phyloP scores from a whole-genome alignment of 169 alveolate species.

The Plasmodium knowlesi region DNA sequence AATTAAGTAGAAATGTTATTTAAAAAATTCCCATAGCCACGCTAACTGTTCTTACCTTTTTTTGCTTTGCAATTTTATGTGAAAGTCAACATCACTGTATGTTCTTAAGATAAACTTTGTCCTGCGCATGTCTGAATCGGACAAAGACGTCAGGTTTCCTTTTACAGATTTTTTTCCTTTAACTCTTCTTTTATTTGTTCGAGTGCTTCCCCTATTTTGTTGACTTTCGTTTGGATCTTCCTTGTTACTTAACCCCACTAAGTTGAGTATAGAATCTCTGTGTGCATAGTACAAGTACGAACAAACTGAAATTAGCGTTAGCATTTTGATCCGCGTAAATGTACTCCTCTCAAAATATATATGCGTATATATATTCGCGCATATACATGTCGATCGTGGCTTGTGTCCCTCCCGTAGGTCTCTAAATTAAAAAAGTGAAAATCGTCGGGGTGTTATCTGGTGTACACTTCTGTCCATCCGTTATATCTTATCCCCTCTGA shows the following conservation, averaged over 20 bases:
- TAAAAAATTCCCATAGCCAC: not conserved
- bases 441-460: not conserved
- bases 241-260: slow-evolving; percentile 25
- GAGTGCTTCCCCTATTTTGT: slow-evolving; percentile 6
- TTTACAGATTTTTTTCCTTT: slow-evolving; percentile 17
- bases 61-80: not conserved
- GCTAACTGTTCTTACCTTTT: not conserved
- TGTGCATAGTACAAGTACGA: slow-evolving; percentile 58
- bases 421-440: not conserved
- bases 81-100: slow-evolving; percentile 69
- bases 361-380: not conserved
- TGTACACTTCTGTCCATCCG: not conserved
- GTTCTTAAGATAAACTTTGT: slow-evolving; percentile 65
- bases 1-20: not conserved
- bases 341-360: not conserved
- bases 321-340: slow-evolving; percentile 37
- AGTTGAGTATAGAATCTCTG: slow-evolving; percentile 59
- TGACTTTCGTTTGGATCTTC: slow-evolving; percentile 15
- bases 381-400: not conserved
- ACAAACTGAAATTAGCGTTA: slow-evolving; percentile 69
- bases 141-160: slow-evolving; percentile 27
- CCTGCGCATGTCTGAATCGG: slow-evolving; percentile 60
- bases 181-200: not conserved
- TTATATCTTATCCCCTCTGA: not conserved
- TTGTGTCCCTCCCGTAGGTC: not conserved